A percentile compares a stretch with the other conserved stretches of the same genome.
Evolutionary conservation across 371 early-diverging fungal species (phyloP).

Genomic region (Syncephalastrum racemosum): DNA sequence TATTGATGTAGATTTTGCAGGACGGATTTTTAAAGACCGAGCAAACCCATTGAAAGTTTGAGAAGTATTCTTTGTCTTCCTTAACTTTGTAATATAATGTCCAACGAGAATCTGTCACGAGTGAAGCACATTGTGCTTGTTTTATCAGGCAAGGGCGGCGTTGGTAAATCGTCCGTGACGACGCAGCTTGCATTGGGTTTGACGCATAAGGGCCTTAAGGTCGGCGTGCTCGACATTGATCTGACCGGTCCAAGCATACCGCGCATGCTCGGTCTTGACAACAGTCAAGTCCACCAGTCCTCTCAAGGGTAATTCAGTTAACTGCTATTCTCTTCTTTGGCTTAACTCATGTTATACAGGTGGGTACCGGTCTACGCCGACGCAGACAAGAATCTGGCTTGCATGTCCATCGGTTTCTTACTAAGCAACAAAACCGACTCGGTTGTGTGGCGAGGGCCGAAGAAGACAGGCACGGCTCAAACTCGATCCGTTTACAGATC

Average conservation of each 20-base stretch:
- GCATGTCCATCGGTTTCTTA: conserved; percentile 88
- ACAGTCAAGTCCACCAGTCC: conserved; percentile 75
- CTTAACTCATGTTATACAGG: conserved; percentile 30
- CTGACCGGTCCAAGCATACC: conserved; percentile 93
- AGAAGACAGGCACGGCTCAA: conserved; percentile 69
- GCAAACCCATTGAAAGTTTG: no score
- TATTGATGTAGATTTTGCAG: background rate
- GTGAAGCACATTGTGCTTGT: conserved; percentile 80
- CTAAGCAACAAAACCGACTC: conserved; percentile 79
- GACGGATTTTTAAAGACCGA: background rate
- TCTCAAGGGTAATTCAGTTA: conserved; percentile 53
- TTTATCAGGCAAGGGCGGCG: conserved; percentile 96
- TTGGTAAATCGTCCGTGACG: conserved; percentile 84
- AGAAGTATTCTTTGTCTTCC: background rate
- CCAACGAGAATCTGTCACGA: conserved; percentile 30
- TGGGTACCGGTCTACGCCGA: conserved; percentile 93
- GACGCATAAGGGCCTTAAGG: conserved; percentile 53
- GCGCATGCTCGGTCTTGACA: conserved; percentile 78
- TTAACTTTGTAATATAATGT: conserved; percentile 16
- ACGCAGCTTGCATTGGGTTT: conserved; percentile 67
- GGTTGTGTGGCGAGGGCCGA: conserved; percentile 97
- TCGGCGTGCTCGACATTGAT: conserved; percentile 93
- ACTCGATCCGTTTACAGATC: background rate
- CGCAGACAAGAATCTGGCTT: conserved; percentile 67
- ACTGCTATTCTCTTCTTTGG: background rate